phyloP scores from a whole-genome alignment of 116 monocot species.

The Posidonia oceanica region DNA sequence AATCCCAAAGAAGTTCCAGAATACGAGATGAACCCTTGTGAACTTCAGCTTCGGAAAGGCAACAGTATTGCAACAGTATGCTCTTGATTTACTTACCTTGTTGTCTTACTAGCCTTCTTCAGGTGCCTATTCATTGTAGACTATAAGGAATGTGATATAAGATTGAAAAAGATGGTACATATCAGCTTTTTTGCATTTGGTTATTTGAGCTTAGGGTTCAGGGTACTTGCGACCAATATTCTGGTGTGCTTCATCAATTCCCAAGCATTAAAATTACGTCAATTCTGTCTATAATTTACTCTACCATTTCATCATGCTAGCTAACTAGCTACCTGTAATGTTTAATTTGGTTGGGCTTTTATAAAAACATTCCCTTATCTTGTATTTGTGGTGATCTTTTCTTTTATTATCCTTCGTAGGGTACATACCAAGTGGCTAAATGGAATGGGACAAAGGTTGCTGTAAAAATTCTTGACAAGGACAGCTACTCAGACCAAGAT shows the following conservation, averaged over 20 bases:
- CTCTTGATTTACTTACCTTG: conserved; percentile 3
- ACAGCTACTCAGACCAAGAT: conserved; percentile 60
- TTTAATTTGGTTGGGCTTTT: no score
- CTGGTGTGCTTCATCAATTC: neutral
- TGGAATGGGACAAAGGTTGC: conserved; percentile 95
- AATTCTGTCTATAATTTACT: neutral
- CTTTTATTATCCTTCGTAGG: conserved; percentile 13
- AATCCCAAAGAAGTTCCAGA: conserved; percentile 85
- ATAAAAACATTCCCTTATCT: neutral
- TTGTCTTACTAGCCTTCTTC: neutral
- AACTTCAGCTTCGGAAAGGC: conserved; percentile 52
- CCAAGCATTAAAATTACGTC: neutral
- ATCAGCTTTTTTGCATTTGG: neutral
- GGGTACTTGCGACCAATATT: neutral
- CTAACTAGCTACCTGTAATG: no score
- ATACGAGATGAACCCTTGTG: conserved; percentile 72
- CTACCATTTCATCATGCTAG: no score
- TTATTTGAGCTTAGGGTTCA: neutral
- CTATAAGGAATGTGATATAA: neutral
- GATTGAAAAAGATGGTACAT: neutral
- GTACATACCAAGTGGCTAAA: conserved; percentile 59
- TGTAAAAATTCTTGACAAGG: conserved; percentile 82
- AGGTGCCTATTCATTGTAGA: neutral
- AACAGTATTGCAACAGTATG: conserved; percentile 27
- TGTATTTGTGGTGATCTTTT: neutral